These are phyloP conservation scores for Aspergillus fischeri DNA, from an alignment of 2,329 filamentous ascomycete genomes.

Conservation along the genomic window DNA sequence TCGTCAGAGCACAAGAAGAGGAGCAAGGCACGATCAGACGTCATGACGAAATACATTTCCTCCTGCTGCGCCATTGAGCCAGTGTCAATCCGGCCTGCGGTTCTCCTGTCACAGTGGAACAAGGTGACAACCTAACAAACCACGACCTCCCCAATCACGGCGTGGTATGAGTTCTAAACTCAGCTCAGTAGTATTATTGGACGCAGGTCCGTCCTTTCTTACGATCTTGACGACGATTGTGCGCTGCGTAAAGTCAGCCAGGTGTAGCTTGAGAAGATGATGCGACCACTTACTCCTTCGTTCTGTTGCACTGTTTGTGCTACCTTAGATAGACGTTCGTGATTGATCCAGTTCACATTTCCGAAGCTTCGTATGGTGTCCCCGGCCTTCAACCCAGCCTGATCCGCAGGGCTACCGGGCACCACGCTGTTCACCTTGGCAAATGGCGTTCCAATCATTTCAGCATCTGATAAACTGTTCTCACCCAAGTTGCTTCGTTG, in stretches of 20 bases:
- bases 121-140: conserved; percentile 85
- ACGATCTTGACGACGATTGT: conserved; percentile 66
- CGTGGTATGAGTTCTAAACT: conserved; percentile 70
- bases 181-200: conserved; percentile 52
- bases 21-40: not conserved
- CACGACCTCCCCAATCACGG: conserved; percentile 84
- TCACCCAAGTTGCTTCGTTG: conserved; percentile 17
- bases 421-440: conserved; percentile 86
- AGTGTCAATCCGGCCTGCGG: not conserved
- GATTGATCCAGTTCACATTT: conserved; percentile 74
- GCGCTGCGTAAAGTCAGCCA: conserved; percentile 47
- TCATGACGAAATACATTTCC: not conserved
- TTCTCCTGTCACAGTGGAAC: conserved; percentile 60
- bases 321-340: conserved; percentile 80
- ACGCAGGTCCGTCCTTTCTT: conserved; percentile 42
- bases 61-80: not conserved
- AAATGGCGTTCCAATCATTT: conserved; percentile 62
- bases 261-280: not conserved
- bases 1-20: conserved; percentile 3
- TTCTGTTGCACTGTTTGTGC: conserved; percentile 87
- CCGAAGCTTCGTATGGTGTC: conserved; percentile 85
- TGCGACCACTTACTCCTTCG: conserved; percentile 65
- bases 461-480: conserved; percentile 19
- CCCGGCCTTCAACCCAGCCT: conserved; percentile 73
- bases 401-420: conserved; percentile 71